Base-by-base conservation (phyloP, 139 green algal species). In the Ulvella scutata region DNA sequence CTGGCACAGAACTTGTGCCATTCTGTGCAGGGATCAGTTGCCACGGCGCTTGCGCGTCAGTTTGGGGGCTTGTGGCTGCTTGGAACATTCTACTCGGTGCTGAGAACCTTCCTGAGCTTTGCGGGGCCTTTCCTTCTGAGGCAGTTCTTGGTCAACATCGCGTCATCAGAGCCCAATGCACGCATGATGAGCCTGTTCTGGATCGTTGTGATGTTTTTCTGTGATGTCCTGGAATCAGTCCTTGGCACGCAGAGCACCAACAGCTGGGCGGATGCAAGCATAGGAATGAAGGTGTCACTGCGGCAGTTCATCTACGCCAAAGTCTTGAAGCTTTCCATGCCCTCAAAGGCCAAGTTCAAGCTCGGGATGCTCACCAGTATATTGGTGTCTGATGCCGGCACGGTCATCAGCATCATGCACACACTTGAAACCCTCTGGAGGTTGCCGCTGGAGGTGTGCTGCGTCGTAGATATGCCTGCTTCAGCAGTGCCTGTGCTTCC, bases 341-440 rank as follows among this genome's bases (percentile, higher is more conserved):
- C 79, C 1, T 87, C 85, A 60, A 84, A 84, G 72, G 60, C 74
- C 3, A 75, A 83, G 10, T 77, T 88, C 36, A 88, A 90, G 4
- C 79, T 84, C 9, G 91, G 89, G n/a, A 72, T 79, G 20, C 89
- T 94, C 31, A 82, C 88, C 23, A n/a, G n/a, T n/a, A 76, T 95
- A 79, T 86, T 92, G 84, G 88, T 78, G 75, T 96, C 96, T 76
- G 91, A 96, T 76, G 90, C 86, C 3, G 83, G 85, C 74, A 95
- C 92, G 85, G 74, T 96, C 26, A 95, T 87, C 86, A 80, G 61
- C 36, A 75, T 93, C 72, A 84, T 88, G 1, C 81, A 87, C 26
- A 96, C 93, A 78, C 43, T 95, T 7, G 88, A 96, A 85, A 89
- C 94, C 75, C 39, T 96, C 9, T 96, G 91, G 89, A 88, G 84